Base-by-base conservation (phyloP, 495 filamentous ascomycete species). In the Aspergillus kassunensis region DNA sequence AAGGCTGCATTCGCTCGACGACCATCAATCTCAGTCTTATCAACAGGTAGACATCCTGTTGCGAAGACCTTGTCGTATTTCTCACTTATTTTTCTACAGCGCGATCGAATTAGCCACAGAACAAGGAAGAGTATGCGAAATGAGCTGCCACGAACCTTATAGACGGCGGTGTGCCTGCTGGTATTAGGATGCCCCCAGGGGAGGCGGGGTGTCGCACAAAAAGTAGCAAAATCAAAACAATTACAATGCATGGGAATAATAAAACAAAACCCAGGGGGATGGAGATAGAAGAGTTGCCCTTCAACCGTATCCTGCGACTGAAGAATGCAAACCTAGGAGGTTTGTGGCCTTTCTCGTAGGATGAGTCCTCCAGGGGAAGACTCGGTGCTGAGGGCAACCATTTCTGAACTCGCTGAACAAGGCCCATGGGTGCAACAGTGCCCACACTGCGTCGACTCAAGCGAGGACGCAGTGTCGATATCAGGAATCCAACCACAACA, bases 11-110 rank as follows among this genome's bases (percentile, higher is more conserved):
- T 97, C 58, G 86, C 93, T 57, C 90, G 82, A 41, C 84, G 85
- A 10, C 78, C 81, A 51, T 87, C 80, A 16, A 79, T 83, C 18
- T 53, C 53, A 16, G 79, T 83, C 18, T 53, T 55, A 19, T 83
- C 70, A 12, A 80, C 77, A 46, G 89, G 83, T 50, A 87, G 74
- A 69, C 93, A 99, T 54, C 93, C 93, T 8, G 84, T 87, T 36
- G 88, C 88, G 62, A 99, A 99, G 44, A 96, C 90, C 67, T 93
- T 95, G 74, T 99, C 93, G 70, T 96, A 80, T 58, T 91, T 85
- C 72, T 99, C 93, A 71, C 88, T 96, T 57, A 99, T 99, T 83
- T 89, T 95, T 56, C 92, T 97, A 66, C 64, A 48, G 27, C 7
- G 9, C 27, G 40, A 29, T 10, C 39, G 41, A 12, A 50, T 61